Conservation (phyloP, 2,329 filamentous ascomycete genomes). For the Colletotrichum sp. region DNA sequence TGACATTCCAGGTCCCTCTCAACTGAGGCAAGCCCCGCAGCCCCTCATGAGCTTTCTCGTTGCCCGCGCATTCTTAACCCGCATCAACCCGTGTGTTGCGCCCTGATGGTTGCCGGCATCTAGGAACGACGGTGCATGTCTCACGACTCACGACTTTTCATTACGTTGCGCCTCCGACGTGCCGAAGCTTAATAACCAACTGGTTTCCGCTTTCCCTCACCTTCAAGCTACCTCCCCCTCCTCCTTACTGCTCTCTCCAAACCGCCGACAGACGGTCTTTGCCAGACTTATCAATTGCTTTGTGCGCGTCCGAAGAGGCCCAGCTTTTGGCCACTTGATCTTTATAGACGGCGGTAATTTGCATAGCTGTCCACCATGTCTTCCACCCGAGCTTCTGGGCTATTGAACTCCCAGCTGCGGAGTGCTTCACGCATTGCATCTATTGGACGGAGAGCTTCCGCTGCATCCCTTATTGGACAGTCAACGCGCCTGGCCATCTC, state of each 20-base stretch:
- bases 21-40: neutral
- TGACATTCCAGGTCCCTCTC: neutral
- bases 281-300: neutral
- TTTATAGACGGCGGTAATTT: neutral
- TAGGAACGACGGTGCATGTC: neutral
- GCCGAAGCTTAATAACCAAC: constrained; percentile 8
- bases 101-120: neutral
- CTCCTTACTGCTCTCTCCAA: neutral
- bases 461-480: neutral
- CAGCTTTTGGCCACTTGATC: neutral
- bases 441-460: neutral
- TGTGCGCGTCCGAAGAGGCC: neutral
- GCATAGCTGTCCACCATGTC: constrained; percentile 6
- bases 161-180: neutral
- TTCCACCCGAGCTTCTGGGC: constrained; percentile 15
- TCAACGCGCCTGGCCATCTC: neutral
- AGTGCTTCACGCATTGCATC: constrained; percentile 7
- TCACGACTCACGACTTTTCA: constrained; percentile 3
- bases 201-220: neutral
- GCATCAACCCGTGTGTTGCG: constrained; percentile 5
- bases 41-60: constrained; percentile 14
- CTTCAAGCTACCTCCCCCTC: neutral
- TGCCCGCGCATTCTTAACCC: constrained; percentile 13
- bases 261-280: neutral
- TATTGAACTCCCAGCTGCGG: constrained; percentile 19